These are phyloP conservation scores for Eurotiales sp. DNA, from an alignment of 2,329 filamentous ascomycete species.

Conservation along the genomic window DNA sequence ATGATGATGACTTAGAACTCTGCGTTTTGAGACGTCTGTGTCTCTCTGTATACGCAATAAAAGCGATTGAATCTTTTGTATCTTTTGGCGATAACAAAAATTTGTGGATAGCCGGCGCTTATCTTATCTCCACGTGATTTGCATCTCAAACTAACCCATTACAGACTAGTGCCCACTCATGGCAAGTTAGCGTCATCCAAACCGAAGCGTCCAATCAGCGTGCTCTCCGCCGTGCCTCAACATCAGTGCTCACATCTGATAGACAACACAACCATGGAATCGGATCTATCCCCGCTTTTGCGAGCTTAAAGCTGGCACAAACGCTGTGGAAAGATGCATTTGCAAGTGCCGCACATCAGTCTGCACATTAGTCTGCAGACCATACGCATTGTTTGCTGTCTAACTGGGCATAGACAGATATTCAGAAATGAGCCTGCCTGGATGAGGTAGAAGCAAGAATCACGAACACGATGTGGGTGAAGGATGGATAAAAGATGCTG, in stretches of 20 bases:
- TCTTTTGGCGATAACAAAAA: slow-evolving; percentile 17
- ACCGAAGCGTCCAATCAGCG: neutral
- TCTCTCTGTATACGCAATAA: no score
- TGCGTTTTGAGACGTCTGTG: neutral
- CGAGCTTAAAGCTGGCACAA: no score
- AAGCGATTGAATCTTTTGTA: no score
- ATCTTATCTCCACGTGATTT: slow-evolving; percentile 16
- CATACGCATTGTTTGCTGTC: no score
- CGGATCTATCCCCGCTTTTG: neutral
- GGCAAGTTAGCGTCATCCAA: neutral
- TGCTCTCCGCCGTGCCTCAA: neutral
- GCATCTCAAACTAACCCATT: neutral
- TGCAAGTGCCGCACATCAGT: no score
- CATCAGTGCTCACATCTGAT: neutral
- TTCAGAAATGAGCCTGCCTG: no score
- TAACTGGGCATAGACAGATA: no score
- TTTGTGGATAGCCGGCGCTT: slow-evolving; percentile 15
- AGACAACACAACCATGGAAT: neutral
- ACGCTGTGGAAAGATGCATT: no score
- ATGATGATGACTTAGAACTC: slow-evolving; percentile 31
- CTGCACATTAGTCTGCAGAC: no score
- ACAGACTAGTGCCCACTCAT: neutral
- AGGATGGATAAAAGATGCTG: no score
- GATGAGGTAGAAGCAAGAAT: no score
- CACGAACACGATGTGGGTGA: no score